Percentiles rank a stretch among this genome's conserved stretches.
Evolutionary conservation across 2,329 filamentous ascomycete species (phyloP).

Genomic region (Penicillium sclerotigenum): DNA sequence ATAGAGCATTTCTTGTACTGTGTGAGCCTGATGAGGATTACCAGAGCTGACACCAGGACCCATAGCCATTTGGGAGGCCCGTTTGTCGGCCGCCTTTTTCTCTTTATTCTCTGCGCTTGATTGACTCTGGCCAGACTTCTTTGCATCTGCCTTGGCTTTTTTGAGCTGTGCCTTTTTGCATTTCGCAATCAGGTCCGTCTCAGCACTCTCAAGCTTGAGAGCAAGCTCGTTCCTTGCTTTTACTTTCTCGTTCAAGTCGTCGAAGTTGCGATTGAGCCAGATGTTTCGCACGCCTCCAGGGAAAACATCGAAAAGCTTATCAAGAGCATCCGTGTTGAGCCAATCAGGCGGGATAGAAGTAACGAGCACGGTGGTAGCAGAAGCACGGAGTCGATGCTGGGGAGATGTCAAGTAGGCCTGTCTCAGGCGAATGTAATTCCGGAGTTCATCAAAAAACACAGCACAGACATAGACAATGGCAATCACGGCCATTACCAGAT

Average conservation of each 20-base stretch:
- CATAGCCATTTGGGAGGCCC: conserved; percentile 45
- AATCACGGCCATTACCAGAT: conserved; percentile 72
- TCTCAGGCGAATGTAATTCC: conserved; percentile 85
- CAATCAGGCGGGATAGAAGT: conserved; percentile 87
- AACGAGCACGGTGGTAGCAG: conserved; percentile 91
- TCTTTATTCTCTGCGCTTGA: conserved; percentile 40
- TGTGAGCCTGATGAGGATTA: conserved; percentile 56
- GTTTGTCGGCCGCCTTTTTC: conserved; percentile 52
- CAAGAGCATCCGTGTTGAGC: conserved; percentile 77
- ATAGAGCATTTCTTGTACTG: conserved; percentile 46
- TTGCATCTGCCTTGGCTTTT: conserved; percentile 60
- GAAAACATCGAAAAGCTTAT: conserved; percentile 88
- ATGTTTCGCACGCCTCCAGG: conserved; percentile 93
- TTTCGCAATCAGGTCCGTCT: conserved; percentile 76
- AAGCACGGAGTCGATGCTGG: conserved; percentile 87
- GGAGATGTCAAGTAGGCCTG: conserved; percentile 94
- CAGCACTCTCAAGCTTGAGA: conserved; percentile 68
- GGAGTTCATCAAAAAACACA: conserved; percentile 81
- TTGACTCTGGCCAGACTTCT: conserved; percentile 53
- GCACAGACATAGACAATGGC: conserved; percentile 82
- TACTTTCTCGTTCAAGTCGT: conserved; percentile 79
- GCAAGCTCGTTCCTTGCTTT: conserved; percentile 70
- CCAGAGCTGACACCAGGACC: conserved; percentile 54
- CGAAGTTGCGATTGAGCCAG: conserved; percentile 91
- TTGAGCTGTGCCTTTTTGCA: conserved; percentile 80